These are phyloP conservation scores for Arabidopsis suecica DNA, from an alignment of 345 rosid species.

Conservation along the genomic window DNA sequence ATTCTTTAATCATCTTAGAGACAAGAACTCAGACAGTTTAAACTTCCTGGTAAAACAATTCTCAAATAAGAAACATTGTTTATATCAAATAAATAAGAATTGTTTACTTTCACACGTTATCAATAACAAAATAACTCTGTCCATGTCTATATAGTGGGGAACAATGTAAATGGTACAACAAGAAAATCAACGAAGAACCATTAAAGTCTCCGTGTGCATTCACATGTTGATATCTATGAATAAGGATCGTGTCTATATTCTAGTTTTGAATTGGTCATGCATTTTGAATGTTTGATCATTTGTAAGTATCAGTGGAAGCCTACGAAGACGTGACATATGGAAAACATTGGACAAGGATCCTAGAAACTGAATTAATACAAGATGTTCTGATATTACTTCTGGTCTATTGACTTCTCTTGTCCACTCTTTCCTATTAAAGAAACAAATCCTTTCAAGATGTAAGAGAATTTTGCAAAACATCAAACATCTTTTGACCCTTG, in stretches of 20 bases:
- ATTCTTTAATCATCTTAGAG: slow-evolving; percentile 11
- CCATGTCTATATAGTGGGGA: neutral
- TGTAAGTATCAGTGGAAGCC: neutral
- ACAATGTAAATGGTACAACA: slow-evolving; percentile 4
- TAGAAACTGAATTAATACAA: neutral
- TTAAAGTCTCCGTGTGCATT: slow-evolving; percentile 26
- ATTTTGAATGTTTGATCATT: neutral
- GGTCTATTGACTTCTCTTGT: neutral
- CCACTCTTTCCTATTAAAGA: neutral
- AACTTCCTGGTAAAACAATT: neutral
- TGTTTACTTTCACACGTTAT: slow-evolving; percentile 6
- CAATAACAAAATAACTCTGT: neutral
- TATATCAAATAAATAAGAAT: no score
- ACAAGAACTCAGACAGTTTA: slow-evolving; percentile 13
- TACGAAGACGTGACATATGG: neutral
- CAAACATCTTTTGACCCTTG: no score
- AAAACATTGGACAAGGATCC: neutral
- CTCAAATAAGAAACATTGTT: no score
- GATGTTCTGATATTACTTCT: neutral
- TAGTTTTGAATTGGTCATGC: neutral
- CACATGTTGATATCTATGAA: slow-evolving; percentile 24
- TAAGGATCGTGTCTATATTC: slow-evolving; percentile 13
- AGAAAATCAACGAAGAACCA: neutral
- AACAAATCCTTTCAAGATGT: neutral
- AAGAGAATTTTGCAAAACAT: neutral